Conservation (phyloP, 805 yeast genomes). For the Teunomyces barrocoloradensis region DNA sequence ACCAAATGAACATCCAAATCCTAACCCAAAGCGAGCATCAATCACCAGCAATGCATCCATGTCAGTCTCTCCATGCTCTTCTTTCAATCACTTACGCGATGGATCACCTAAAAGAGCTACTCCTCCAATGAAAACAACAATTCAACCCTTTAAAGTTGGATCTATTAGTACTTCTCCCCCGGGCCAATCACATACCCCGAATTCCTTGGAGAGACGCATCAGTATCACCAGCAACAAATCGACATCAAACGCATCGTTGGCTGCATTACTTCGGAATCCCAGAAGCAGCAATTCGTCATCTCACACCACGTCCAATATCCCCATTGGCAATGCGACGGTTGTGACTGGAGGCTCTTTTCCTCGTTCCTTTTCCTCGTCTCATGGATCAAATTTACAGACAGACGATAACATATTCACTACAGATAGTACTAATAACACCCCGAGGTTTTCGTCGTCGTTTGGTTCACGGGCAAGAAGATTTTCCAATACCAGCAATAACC, state of each 20-base stretch:
- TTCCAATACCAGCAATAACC: slow-evolving; percentile 30
- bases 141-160: slow-evolving; percentile 64
- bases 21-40: slow-evolving; percentile 11
- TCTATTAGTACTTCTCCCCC: slow-evolving; percentile 49
- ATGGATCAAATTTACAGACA: slow-evolving; percentile 31
- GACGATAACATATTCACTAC: slow-evolving; percentile 25
- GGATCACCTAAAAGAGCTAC: slow-evolving; percentile 9
- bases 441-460: slow-evolving; percentile 69
- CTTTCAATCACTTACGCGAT: slow-evolving; percentile 5
- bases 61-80: slow-evolving; percentile 29
- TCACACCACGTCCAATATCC: slow-evolving; percentile 24
- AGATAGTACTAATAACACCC: slow-evolving; percentile 37
- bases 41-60: slow-evolving; percentile 12
- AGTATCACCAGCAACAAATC: slow-evolving; percentile 47
- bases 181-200: slow-evolving; percentile 21
- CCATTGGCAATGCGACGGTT: slow-evolving; percentile 16
- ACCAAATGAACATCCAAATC: not conserved
- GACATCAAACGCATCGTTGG: slow-evolving; percentile 52
- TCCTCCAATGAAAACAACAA: slow-evolving; percentile 28
- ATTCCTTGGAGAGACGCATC: slow-evolving; percentile 36
- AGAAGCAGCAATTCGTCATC: slow-evolving; percentile 44
- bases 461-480: slow-evolving; percentile 62
- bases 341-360: slow-evolving; percentile 24
- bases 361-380: slow-evolving; percentile 38
- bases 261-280: slow-evolving; percentile 51